Conservation (phyloP, 2,329 filamentous ascomycete species). For the Ceratocystis alfenasii region DNA sequence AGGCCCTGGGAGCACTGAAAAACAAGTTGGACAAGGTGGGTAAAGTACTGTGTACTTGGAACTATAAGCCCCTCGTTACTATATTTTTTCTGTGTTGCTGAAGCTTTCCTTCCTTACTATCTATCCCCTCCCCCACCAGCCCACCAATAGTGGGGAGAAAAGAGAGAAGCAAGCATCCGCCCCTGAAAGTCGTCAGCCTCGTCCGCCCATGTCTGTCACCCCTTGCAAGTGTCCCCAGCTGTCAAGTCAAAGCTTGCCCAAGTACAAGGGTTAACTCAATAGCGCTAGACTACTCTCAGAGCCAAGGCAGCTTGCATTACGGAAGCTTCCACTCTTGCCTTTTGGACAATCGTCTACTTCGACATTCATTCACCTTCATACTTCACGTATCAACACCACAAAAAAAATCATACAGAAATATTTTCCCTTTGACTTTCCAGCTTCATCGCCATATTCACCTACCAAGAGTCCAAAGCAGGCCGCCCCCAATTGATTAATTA, state of each 20-base stretch:
- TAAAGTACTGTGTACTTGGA: not conserved
- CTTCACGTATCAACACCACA: not conserved
- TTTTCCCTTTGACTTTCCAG: not conserved
- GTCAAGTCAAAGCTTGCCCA: conserved; percentile 1
- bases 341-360: conserved; percentile 2
- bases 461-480: not conserved
- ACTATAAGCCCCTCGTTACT: no score
- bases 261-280: not conserved
- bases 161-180: no score
- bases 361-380: not conserved
- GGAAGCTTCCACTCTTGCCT: conserved; percentile 13
- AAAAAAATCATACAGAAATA: not conserved
- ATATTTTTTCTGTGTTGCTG: not conserved
- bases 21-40: no score
- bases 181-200: not conserved
- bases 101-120: not conserved
- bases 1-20: no score
- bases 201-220: not conserved
- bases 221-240: not conserved
- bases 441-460: not conserved
- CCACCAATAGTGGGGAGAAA: not conserved
- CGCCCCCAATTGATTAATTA: not conserved
- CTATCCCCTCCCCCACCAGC: not conserved
- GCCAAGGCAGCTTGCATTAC: conserved; percentile 21
- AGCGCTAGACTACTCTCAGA: not conserved